Conservation (phyloP, 352 stramenopile species). For the Phytophthora nicotianae region DNA sequence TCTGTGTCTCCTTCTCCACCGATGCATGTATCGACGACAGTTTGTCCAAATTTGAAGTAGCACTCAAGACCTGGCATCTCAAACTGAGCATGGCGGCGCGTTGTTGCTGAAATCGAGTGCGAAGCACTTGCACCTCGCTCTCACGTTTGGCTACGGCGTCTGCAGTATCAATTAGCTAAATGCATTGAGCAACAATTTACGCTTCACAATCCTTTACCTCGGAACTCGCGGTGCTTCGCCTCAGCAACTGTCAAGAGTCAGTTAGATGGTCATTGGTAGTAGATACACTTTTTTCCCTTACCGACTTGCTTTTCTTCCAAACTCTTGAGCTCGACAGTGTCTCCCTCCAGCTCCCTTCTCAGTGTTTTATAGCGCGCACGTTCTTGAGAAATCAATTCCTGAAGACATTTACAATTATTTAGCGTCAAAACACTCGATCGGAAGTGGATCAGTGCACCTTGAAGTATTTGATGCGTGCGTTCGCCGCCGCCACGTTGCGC, state of each 20-base stretch:
- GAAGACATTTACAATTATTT: background rate
- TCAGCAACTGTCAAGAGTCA: slow-evolving; percentile 43
- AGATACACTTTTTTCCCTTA: slow-evolving; percentile 12
- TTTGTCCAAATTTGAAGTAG: slow-evolving; percentile 24
- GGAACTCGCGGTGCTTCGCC: slow-evolving; percentile 46
- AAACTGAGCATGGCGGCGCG: slow-evolving; percentile 40
- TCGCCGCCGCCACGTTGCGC: slow-evolving; percentile 48
- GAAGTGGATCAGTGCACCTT: slow-evolving; percentile 39
- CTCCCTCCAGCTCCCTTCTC: slow-evolving; percentile 23
- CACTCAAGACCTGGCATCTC: slow-evolving; percentile 33
- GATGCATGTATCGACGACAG: slow-evolving; percentile 22
- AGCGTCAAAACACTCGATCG: background rate
- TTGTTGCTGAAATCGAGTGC: slow-evolving; percentile 36
- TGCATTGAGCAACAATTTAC: background rate
- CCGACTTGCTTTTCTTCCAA: slow-evolving; percentile 56
- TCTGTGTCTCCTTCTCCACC: slow-evolving; percentile 21
- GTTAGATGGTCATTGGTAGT: background rate
- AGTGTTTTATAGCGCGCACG: slow-evolving; percentile 44
- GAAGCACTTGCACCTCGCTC: slow-evolving; percentile 39
- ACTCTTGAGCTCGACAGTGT: slow-evolving; percentile 38
- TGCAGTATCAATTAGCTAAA: slow-evolving; percentile 20
- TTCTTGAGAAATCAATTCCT: slow-evolving; percentile 56
- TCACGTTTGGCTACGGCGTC: slow-evolving; percentile 42
- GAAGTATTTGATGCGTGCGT: slow-evolving; percentile 51
- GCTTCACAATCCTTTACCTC: slow-evolving; percentile 24